Evolutionary conservation across 2,329 filamentous ascomycete genomes (phyloP).

Genomic region (Diplodia sapinea): DNA sequence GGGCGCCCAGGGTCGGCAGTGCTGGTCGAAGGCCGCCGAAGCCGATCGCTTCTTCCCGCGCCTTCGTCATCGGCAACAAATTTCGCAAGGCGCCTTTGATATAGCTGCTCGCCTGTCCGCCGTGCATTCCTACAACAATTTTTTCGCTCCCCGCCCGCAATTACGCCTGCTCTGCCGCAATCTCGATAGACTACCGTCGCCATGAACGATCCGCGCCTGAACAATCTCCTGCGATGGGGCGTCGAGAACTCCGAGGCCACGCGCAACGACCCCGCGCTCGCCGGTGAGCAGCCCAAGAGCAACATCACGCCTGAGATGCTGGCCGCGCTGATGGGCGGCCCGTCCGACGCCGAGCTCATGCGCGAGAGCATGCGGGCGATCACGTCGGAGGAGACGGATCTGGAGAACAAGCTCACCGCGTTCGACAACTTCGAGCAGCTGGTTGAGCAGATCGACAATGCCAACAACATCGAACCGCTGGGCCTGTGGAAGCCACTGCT

Average conservation of each 20-base stretch:
- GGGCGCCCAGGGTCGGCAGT: constrained; percentile 4
- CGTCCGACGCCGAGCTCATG: constrained; percentile 93
- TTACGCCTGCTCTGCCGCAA: constrained; percentile 5
- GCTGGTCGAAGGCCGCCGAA: constrained; percentile 35
- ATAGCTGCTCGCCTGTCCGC: constrained; percentile 18
- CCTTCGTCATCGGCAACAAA: constrained; percentile 31
- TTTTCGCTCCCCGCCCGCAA: background rate
- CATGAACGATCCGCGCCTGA: constrained; percentile 68
- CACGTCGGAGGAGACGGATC: constrained; percentile 64
- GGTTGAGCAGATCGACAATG: constrained; percentile 92
- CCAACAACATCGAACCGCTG: constrained; percentile 85
- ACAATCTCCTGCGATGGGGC: constrained; percentile 81
- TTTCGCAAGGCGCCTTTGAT: constrained; percentile 18
- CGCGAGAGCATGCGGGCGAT: constrained; percentile 80
- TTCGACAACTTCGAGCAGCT: constrained; percentile 96
- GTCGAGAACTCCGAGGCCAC: constrained; percentile 65
- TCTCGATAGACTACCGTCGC: constrained; percentile 32
- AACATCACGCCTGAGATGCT: constrained; percentile 73
- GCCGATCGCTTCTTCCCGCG: constrained; percentile 31
- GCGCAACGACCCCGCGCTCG: constrained; percentile 43
- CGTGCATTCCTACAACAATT: background rate
- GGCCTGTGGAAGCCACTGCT: constrained; percentile 84
- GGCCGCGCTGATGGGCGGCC: constrained; percentile 77
- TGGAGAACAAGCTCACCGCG: constrained; percentile 79
- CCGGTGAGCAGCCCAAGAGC: constrained; percentile 38